Evolutionary conservation across 441 rosid species (phyloP), one percentile per base, ranked within the genome.

Genomic region (Hura crepitans): DNA sequence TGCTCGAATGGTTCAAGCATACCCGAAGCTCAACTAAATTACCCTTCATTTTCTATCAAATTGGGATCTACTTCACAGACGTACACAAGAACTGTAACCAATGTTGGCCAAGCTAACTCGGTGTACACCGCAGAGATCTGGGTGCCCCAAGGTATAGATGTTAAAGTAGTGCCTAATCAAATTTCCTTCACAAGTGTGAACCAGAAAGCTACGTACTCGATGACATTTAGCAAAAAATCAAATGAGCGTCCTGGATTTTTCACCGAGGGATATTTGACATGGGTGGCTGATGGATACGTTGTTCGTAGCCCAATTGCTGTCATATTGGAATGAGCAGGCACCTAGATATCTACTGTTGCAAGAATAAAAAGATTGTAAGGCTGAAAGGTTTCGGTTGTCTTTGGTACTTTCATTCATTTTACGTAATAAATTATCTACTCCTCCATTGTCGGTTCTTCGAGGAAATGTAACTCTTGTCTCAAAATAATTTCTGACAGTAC

Each of bases 271-370:
- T 70, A 60, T 49, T 35, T 84, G 45, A 69, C 45, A 28, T 81
- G 85, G 87, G 42, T 60, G 33, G 67, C 77, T 8, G 70, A 42
- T n/a, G 33, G 18, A 59, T 66, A 73, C 69, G 20, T 18, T 27
- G 79, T 78, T 42, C 68, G 81, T 37, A 80, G 78, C 64, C 81
- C 86, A 8, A 72, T 83, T 56, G 76, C 81, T 7, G 74, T 74
- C 45, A 42, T 45, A 23, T 75, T 72, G 37, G 50, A 63, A 43
- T 68, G 43, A 63, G 35, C 20, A 59, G 22, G 8, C 6, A 59
- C 6, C 43, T 59, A 17, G n/a, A 7, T 6, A 13, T 5, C 35
- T 22, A 5, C 0, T 57, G 15, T 43, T 20, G 0, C 65, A 30
- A 42, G 8, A 42, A 42, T 9, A 65, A 68, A 13, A 47, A 5